Evolutionary conservation across 352 stramenopile species (phyloP).

Genomic region (Aphanomyces invadans): DNA sequence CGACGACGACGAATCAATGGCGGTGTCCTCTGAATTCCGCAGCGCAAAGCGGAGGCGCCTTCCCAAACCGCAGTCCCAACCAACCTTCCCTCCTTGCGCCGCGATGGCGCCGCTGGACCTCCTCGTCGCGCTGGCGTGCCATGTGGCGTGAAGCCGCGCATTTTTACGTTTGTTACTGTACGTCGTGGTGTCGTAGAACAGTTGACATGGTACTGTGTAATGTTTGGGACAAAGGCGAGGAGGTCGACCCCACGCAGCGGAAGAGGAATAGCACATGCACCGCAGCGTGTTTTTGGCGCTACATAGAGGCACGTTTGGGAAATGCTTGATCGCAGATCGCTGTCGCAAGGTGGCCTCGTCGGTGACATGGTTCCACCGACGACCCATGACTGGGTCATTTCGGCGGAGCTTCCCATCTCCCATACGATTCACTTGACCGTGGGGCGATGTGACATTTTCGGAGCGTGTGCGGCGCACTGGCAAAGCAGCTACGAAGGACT

Average conservation of each 20-base stretch:
- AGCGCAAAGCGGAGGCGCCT: not conserved
- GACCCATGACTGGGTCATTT: too few species aligned
- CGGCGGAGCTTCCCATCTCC: too few species aligned
- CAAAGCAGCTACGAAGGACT: not conserved
- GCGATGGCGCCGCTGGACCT: not conserved
- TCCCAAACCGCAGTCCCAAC: not conserved
- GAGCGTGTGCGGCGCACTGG: too few species aligned
- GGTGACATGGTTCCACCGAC: too few species aligned
- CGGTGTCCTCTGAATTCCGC: not conserved
- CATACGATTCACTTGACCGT: too few species aligned
- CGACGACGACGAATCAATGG: not conserved
- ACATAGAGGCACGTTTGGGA: too few species aligned
- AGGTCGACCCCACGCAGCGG: too few species aligned
- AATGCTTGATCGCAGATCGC: too few species aligned
- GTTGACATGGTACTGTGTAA: too few species aligned
- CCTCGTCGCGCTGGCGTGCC: slow-evolving; percentile 3
- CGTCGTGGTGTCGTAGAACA: not conserved
- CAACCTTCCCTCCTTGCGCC: not conserved
- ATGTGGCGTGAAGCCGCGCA: not conserved
- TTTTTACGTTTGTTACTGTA: not conserved
- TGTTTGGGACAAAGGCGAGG: not conserved
- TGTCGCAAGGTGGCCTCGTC: too few species aligned
- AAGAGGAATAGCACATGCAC: too few species aligned
- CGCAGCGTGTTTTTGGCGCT: not conserved
- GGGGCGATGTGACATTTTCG: too few species aligned